Conservation (phyloP, 2,329 filamentous ascomycete genomes). For the Aspergillus thermomutatus region DNA sequence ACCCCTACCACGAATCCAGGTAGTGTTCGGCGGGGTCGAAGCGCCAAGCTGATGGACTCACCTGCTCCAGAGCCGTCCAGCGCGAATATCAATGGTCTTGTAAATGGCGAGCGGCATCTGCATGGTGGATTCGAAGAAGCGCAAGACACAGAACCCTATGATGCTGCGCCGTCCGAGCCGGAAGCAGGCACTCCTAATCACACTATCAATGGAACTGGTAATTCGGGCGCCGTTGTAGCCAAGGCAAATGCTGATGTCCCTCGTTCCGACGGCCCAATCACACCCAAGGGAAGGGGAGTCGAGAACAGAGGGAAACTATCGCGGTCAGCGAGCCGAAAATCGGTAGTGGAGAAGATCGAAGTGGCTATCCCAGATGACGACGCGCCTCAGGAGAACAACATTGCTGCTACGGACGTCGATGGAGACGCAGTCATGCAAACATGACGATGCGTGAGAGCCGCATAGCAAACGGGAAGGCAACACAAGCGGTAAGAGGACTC, state of each 20-base stretch:
- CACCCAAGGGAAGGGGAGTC: conserved; percentile 13
- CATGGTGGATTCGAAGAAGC: conserved; percentile 8
- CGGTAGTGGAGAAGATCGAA: conserved; percentile 22
- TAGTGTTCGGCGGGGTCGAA: conserved; percentile 35
- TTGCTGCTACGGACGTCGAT: conserved; percentile 23
- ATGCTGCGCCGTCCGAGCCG: conserved; percentile 4
- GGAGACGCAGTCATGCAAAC: conserved; percentile 30
- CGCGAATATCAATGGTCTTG: conserved; percentile 23
- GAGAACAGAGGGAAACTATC: conserved; percentile 14
- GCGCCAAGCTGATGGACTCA: conserved; percentile 30
- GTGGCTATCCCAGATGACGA: conserved; percentile 24
- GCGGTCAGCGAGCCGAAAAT: conserved; percentile 19
- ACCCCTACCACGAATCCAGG: conserved; percentile 29
- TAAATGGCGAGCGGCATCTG: conserved; percentile 7
- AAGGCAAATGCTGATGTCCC: conserved; percentile 2
- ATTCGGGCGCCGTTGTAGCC: conserved; percentile 1
- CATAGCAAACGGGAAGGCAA: neutral
- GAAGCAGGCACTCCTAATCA: conserved; percentile 16
- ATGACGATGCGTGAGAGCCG: conserved; percentile 13
- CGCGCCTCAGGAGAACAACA: conserved; percentile 11
- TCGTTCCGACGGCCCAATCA: conserved; percentile 3
- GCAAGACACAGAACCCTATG: neutral
- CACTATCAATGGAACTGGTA: conserved; percentile 14
- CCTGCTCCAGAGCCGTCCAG: conserved; percentile 24
- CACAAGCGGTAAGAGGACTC: neutral